Base-by-base conservation (phyloP, 805 yeast genomes). In the Yarrowia sp. region DNA sequence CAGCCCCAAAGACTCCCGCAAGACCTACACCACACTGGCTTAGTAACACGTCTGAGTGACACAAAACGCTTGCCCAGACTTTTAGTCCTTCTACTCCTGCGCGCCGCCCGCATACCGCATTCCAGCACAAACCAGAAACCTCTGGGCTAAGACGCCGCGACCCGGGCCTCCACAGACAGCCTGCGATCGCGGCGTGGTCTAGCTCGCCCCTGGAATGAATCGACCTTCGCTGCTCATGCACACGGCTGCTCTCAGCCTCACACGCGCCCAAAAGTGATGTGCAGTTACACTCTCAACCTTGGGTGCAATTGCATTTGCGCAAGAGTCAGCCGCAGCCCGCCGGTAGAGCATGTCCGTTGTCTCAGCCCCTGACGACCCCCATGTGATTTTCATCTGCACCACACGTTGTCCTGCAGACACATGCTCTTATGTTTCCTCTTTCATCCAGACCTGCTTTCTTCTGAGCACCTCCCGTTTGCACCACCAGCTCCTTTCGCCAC, bases 221-320 rank as follows among this genome's bases (percentile, higher is more conserved):
- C 51, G 51, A 26, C 17, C n/a, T n/a, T 46, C 52, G 28, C 52
- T 11, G 52, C 36, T 12, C 54, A 48, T 48, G 54, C 54, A 49
- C 38, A 19, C 30, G 58, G 58, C 41, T 51, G 58, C 58, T 51
- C 58, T 51, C 58, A 51, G 58, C 58, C 58, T 51, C 36, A 51
- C 58, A 28, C 41, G 21, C 41, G 28, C 40, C 28, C 41, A 22
- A 30, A 30, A 30, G 38, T 19, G 38, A 32, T 32, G 28, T 12
- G 35, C 54, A 32, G 24, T 30, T 48, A 30, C 38, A 14, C 28
- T 32, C 38, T 17, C 54, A 48, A 48, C 54, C 54, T 48, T 48
- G 52, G 52, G 24, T 10, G 38, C 38, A 30, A 30, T 48, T 48
- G 54, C 54, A 32, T 48, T 30, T 12, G 4, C 21, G 41, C 41